Evolutionary conservation across 2,329 filamentous ascomycete genomes (phyloP), one percentile per base, ranked within the genome.

Genomic region (Beauveria bassiana): DNA sequence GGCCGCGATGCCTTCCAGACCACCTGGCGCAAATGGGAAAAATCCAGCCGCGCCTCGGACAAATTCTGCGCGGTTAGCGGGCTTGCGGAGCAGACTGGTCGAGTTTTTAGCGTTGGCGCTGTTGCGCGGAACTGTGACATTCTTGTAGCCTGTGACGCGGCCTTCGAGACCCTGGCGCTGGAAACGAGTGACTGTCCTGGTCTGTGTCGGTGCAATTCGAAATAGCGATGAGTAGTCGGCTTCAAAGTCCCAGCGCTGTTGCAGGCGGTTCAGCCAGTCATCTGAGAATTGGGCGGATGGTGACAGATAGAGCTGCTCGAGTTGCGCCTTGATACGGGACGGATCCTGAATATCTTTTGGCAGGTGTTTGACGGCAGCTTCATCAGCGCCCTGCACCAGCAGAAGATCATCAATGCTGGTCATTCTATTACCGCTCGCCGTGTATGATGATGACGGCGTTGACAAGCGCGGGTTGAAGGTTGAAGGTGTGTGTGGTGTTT

Each of bases 61-160:
- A 73, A 98, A 96, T 55, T 98, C 93, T 34, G 90, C 91, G 64
- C 90, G 85, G 62, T 86, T 87, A 16, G 91, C 93, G 3, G 93
- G 93, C 70, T 96, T 96, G 51, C 95, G 85, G 18, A 90, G 78
- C 46, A 97, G 80, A 5, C 92, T 96, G 0, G 93, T 98, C 3
- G 92, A 97, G 70, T 96, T 96, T 76, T 97, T 99, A 53, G 92
- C 93, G 18, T 90, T 97, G 18, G 90, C 91, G 68, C 89, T 96
- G 69, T 87, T 90, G 40, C 91, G 91, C 5, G 93, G 91, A 9
- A 98, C 86, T 1, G 95, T 97, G 56, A 98, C 90, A 72, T 97
- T 95, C 70, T 88, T 89, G 74, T 99, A 98, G 56, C 93, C 93
- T 9, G 91, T 96, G 26, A 99, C 93, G 58, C 89, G 85, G 24